Evolutionary conservation across 2,329 filamentous ascomycete species (phyloP).

Genomic region (Fusarium agapanthi): DNA sequence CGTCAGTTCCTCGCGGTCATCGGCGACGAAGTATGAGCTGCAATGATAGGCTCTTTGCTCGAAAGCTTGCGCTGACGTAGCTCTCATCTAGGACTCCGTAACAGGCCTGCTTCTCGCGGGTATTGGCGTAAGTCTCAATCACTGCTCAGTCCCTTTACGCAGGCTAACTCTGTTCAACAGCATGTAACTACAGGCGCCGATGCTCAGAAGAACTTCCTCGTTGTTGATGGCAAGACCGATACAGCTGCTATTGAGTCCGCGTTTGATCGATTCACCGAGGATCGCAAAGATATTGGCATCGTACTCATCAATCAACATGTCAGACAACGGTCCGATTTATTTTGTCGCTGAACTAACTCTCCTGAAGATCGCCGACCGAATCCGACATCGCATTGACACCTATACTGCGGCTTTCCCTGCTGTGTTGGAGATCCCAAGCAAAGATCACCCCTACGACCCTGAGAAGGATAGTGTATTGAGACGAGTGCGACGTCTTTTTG

Average conservation of each 20-base stretch:
- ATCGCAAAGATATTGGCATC: slow-evolving; percentile 96
- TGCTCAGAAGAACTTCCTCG: slow-evolving; percentile 95
- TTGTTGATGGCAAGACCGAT: slow-evolving; percentile 94
- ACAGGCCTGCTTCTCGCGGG: slow-evolving; percentile 95
- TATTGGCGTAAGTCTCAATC: slow-evolving; percentile 74
- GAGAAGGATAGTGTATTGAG: slow-evolving; percentile 98
- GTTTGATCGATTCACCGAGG: slow-evolving; percentile 87
- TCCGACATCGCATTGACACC: slow-evolving; percentile 87
- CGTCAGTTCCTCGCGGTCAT: slow-evolving; percentile 97
- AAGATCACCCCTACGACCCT: slow-evolving; percentile 98
- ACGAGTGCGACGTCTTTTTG: slow-evolving; percentile 75
- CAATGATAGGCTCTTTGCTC: background rate
- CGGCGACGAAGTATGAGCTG: slow-evolving; percentile 81
- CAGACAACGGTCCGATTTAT: slow-evolving; percentile 43
- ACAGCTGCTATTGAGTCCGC: slow-evolving; percentile 86
- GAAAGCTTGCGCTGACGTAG: slow-evolving; percentile 40
- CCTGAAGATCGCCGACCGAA: slow-evolving; percentile 86
- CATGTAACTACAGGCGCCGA: slow-evolving; percentile 91
- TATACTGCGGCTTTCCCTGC: slow-evolving; percentile 97
- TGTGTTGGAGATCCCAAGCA: slow-evolving; percentile 95
- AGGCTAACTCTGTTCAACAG: slow-evolving; percentile 54
- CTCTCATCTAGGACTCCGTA: slow-evolving; percentile 79
- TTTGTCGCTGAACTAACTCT: slow-evolving; percentile 27
- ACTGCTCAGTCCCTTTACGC: background rate
- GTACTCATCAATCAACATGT: slow-evolving; percentile 98